Evolutionary conservation across 305 asterid genomes (phyloP), one percentile per base, ranked within the genome.

Genomic region (Fraxinus greggii): DNA sequence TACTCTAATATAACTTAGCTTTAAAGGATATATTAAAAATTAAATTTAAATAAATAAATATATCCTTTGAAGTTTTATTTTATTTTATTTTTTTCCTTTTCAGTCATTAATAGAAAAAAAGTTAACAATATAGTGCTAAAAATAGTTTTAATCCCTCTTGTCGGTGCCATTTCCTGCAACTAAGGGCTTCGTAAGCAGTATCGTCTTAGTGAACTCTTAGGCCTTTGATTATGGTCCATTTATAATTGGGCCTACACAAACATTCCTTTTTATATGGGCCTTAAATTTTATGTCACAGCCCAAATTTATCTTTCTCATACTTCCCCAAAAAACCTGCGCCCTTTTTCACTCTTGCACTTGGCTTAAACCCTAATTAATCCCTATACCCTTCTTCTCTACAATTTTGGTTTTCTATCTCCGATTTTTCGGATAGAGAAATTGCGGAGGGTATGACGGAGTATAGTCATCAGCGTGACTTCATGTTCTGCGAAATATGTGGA

Each of bases 401-500:
- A 26, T 65, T 65, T 65, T 65, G 6, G 35, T 21, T 2, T 26
- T 45, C 67, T 59, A 10, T 73, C 61, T 84, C 51, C 12, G 32
- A 6, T 72, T 32, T 24, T 26, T 1, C 5, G 33, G 33, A 28
- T n/a, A 0, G 56, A 33, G 32, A 38, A 67, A 19, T 23, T 13
- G 42, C 4, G 31, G 21, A 3, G 12, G 13, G 32, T 1, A 90
- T 89, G 91, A 42, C 89, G 77, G 90, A 87, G 3, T 91, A 90
- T 86, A 79, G 90, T 54, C 91, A 78, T 75, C 92, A 91, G 84
- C 89, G 98, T n/a, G 98, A 95, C 80, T 95, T 93, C 88, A 90
- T 93, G 97, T 95, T 95, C 91, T 95, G 98, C 83, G 90, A 88
- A 72, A 36, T 86, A 79, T 95, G 98, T 81, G 97, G 97, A 75